A percentile compares a stretch with the other conserved stretches of the same genome.
Conservation (phyloP, 164 flowering plant species). For the Chimonanthus praecox region DNA sequence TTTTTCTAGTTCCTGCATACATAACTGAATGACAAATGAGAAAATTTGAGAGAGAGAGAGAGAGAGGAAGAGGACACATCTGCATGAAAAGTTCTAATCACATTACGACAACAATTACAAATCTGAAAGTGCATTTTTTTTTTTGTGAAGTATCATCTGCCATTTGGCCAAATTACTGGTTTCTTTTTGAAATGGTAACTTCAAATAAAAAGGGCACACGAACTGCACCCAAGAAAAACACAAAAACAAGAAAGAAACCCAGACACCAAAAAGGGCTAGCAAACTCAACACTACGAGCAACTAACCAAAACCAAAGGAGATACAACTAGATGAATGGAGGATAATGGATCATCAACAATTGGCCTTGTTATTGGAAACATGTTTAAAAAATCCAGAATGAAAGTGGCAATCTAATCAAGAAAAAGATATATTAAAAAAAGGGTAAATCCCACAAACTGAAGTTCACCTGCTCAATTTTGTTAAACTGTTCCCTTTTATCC, state of each 20-base stretch:
- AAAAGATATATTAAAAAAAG: not conserved
- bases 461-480: conserved; percentile 82
- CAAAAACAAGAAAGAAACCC: not conserved
- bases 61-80: not conserved
- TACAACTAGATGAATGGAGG: not conserved
- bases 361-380: not conserved
- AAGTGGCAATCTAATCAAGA: not conserved
- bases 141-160: not conserved
- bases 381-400: not conserved
- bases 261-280: too few species aligned
- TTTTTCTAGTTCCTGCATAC: conserved; percentile 69
- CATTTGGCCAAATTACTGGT: too few species aligned
- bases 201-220: not conserved
- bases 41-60: not conserved
- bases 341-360: not conserved
- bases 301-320: too few species aligned
- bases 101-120: too few species aligned
- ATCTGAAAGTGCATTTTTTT: not conserved
- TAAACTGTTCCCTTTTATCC: conserved; percentile 71
- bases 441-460: not conserved
- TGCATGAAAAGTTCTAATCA: not conserved
- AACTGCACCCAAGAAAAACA: not conserved
- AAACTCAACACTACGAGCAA: too few species aligned
- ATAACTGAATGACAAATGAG: conserved; percentile 2
- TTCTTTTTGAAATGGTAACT: not conserved